Base-by-base conservation (phyloP, 371 early-diverging fungal species). In the Umbelopsis sp. region DNA sequence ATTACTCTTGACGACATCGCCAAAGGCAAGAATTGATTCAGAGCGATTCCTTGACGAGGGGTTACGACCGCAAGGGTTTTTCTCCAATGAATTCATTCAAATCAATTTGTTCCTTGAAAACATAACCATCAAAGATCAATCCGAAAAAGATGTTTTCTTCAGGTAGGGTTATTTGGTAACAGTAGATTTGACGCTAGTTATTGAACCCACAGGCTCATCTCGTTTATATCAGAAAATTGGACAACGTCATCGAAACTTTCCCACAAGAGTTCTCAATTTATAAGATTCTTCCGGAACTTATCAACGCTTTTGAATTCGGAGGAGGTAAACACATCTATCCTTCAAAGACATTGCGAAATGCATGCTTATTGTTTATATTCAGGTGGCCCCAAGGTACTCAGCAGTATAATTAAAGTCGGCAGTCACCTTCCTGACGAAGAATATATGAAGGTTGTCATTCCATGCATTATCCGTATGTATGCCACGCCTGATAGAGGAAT, bases 281-380 rank as follows among this genome's bases (percentile, higher is more conserved):
- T 85, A 98, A 97, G 78, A 82, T 95, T 45, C 74, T 95, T 69
- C 98, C 98, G 0, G 96, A 96, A 74, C 84, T 98, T 29, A 80
- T 94, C 41, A 92, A 94, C 38, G 89, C 96, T 2, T 85, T 97
- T 65, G 97, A 96, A 70, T 97, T 91, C 80, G 98, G 97, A n/a
- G 92, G 93, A 10, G 90, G 86, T 79, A 77, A 48, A 6, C 1
- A 3, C 11, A 12, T 6, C 50, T 24, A 20, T 12, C 12, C 1
- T 25, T 12, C 0, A 11, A 11, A 25, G 37, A 0, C 37, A 14
- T 18, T 57, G 1, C 11, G 18, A 57, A 18, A 57, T 29, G 35
- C 29, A 35, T 16, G 16, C 22, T 44, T n/a, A 62, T 18, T 7
- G 9, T n/a, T 32, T 44, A 37, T 25, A 37, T 14, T 29, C 50